Evolutionary conservation across 2,329 filamentous ascomycete genomes (phyloP), one percentile per base, ranked within the genome.

Genomic region (Cladosporium sp.): DNA sequence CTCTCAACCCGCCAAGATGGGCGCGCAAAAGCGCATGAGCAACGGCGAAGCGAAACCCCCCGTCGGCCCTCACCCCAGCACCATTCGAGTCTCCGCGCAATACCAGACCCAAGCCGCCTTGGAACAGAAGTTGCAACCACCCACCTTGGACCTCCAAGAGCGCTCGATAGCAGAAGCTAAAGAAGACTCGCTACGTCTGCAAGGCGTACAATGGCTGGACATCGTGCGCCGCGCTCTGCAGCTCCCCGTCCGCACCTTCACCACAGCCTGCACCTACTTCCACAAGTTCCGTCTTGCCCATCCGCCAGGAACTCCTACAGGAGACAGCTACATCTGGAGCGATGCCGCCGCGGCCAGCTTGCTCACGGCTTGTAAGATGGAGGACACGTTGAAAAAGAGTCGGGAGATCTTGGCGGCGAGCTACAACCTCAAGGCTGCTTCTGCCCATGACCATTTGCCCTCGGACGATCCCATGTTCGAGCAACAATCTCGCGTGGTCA

Each of bases 331-430:
- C 69, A 87, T 55, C 30, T 86, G 66, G 90, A 84, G 64, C 67
- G 92, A 97, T 65, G 91, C 89, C 1, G 89, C 92, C 0, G 81
- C 93, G 6, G 89, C 93, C 1, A 86, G 89, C 19, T 74, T 98
- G 7, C 92, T 97, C 63, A 87, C 91, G 2, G 91, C 91, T 2
- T 97, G 92, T 76, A 98, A 98, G 72, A 90, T 94, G 39, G 93
- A 98, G 69, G 93, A 98, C 68, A 98, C 93, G 0, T 80, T 96
- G 58, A 98, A 98, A 72, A 97, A 97, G 73, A 95, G 89, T 3
- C 83, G 82, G 51, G 93, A 98, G 56, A 94, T 98, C 54, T 76
- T 97, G 13, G 94, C 89, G 52, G 90, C 91, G 1, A 85, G 88
- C 19, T 89, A 92, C 70, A 96, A 95, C 63, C 73, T 95, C 32